Percentiles rank a stretch among this genome's conserved stretches.
Conservation (phyloP, 2,329 filamentous ascomycete species). For the Colletotrichum lindemuthianum region DNA sequence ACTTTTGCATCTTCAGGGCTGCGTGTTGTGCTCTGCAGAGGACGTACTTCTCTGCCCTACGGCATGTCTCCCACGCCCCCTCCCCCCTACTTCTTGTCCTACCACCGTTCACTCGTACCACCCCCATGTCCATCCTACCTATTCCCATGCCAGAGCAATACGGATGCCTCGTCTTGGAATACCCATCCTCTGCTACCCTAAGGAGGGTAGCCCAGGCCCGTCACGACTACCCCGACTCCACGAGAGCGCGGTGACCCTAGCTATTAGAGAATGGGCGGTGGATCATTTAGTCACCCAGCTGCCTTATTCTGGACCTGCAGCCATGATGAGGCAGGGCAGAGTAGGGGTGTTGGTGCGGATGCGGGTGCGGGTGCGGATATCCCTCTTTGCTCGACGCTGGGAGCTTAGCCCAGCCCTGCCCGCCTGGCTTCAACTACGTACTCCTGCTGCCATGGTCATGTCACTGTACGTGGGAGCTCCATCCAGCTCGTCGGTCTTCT, state of each 20-base stretch:
- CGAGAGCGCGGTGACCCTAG: no score
- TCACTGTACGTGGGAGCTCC: neutral
- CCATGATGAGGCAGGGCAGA: neutral
- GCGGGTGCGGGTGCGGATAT: constrained; percentile 4
- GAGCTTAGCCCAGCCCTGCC: constrained; percentile 33
- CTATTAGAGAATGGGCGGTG: no score
- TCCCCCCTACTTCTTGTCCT: neutral
- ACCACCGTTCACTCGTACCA: neutral
- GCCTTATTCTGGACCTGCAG: no score
- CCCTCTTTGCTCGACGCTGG: constrained; percentile 7
- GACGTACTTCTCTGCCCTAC: constrained; percentile 17
- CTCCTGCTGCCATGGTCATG: constrained; percentile 24
- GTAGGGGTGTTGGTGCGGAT: neutral
- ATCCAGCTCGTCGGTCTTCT: constrained; percentile 22
- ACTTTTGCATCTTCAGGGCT: neutral
- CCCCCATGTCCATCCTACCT: neutral
- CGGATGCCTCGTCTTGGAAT: neutral
- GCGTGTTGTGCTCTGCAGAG: neutral
- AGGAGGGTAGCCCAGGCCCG: constrained; percentile 2
- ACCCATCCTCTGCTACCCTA: no score
- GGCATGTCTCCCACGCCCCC: neutral
- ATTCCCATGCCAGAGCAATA: neutral
- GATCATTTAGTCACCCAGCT: no score
- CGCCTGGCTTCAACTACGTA: no score
- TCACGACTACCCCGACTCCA: constrained; percentile 18